Conservation (phyloP, 1,284 basidiomycete species). For the Cutaneotrichosporon sp. region DNA sequence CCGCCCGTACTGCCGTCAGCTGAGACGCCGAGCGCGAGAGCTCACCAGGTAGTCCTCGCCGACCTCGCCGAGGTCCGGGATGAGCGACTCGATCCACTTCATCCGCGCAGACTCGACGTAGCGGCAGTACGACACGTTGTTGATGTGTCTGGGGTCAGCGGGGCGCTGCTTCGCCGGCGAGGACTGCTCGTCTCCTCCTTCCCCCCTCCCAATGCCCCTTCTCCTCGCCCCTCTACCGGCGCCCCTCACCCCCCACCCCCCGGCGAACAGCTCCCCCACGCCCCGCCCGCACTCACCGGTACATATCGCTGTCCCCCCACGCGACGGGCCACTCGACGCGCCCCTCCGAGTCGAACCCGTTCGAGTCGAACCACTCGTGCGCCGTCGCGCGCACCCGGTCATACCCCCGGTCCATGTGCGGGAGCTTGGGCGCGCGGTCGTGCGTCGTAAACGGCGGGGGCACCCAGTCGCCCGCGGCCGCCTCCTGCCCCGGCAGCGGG, state of each 20-base stretch:
- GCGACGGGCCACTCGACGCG: constrained; percentile 48
- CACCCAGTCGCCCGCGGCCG: constrained; percentile 3
- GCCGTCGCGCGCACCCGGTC: constrained; percentile 23
- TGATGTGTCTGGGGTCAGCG: constrained; percentile 42
- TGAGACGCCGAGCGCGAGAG: neutral
- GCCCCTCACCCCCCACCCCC: too few relatives aligned
- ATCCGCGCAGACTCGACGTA: constrained; percentile 50
- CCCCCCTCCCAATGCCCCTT: too few relatives aligned
- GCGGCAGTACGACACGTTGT: constrained; percentile 48
- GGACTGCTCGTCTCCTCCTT: too few relatives aligned
- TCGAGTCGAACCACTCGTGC: constrained; percentile 26
- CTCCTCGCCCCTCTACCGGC: too few relatives aligned
- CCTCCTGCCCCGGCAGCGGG: constrained; percentile 18
- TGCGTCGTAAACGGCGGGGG: constrained; percentile 5
- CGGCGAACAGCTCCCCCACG: too few relatives aligned
- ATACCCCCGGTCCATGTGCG: constrained; percentile 17
- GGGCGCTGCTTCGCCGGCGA: too few relatives aligned
- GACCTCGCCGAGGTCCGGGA: constrained; percentile 31
- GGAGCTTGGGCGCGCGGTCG: constrained; percentile 11
- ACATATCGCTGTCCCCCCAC: constrained; percentile 53
- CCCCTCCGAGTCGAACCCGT: constrained; percentile 41
- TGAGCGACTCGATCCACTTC: constrained; percentile 37
- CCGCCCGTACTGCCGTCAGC: constrained; percentile 34
- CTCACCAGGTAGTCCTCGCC: constrained; percentile 18
- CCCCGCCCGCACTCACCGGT: constrained; percentile 42